Evolutionary conservation across 768 basidiomycete genomes (phyloP), one percentile per base, ranked within the genome.

Genomic region (Leccinum pellstonianum): DNA sequence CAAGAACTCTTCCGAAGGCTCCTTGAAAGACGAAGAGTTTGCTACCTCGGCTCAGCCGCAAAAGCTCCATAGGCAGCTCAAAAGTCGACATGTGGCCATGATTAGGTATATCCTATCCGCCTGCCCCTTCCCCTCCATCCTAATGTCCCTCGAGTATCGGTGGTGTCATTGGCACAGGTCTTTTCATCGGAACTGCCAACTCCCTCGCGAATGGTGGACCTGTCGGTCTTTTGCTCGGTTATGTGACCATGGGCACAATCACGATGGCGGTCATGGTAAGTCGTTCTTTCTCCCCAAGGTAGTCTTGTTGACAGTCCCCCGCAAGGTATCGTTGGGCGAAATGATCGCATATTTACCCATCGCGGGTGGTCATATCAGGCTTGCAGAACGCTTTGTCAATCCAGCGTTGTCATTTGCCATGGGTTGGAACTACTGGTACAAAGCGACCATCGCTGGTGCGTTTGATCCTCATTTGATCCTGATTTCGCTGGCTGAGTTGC

Each of bases 51-150:
- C 2, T n/a, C 52, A 17, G 4, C 53, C 53, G 7, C 56, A 50
- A 0, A 61, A 23, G 48, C 82, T 87, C 41, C 75, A 80, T 11
- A 80, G 86, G 52, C 86, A 88, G 72, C 75, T 88, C 63, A 88
- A 88, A 72, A 90, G 89, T 67, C 79, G 90, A 17, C 91, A 92
- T 69, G 80, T 92, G 60, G 86, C 90, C 54, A 90, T 91, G 89
- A 91, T 91, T 64, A 90, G 88, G 87, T 79, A 54, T 51, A 74
- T 10, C n/a, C 17, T 11, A 9, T 27, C 4, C 21, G 15, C 25
- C 6, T 35, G 2, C 4, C 33, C 33, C 12, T 3, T 17, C 31
- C 4, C 8, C 27, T 41, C 47, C 5, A 29, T 50, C 59, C 58
- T 62, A 7, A 67, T 19, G 23, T 10, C 48, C 31, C 1, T 58